Evolutionary conservation across 2,329 filamentous ascomycete genomes (phyloP).

Genomic region (Golovinomyces cichoracearum): DNA sequence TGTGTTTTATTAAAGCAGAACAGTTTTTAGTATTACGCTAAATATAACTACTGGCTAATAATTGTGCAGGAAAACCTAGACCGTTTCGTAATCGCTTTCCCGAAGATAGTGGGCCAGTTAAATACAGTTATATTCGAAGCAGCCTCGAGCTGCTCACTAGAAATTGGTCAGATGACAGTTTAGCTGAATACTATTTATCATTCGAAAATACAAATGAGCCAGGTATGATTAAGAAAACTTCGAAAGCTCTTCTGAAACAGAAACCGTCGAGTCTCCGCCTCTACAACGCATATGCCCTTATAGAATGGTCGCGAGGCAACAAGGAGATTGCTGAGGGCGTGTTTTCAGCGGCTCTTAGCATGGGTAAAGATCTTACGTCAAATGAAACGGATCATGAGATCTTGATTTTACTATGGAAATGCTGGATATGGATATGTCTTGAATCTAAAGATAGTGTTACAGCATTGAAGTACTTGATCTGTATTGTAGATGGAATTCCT

Average conservation of each 20-base stretch:
- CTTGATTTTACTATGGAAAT: slow-evolving; percentile 11
- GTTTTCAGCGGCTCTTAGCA: slow-evolving; percentile 38
- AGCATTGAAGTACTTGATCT: slow-evolving; percentile 18
- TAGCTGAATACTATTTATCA: slow-evolving; percentile 47
- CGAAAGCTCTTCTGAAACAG: slow-evolving; percentile 47
- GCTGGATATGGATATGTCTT: slow-evolving; percentile 12
- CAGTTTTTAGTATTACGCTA: too few relatives aligned
- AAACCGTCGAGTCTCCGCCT: slow-evolving; percentile 36
- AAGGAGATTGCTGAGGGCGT: slow-evolving; percentile 33
- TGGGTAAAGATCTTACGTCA: slow-evolving; percentile 21
- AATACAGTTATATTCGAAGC: slow-evolving; percentile 22
- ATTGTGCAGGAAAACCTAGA: background rate
- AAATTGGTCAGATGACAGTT: slow-evolving; percentile 19
- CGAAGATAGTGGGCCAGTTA: slow-evolving; percentile 8
- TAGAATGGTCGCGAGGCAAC: slow-evolving; percentile 37
- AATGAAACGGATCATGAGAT: slow-evolving; percentile 10
- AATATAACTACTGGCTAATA: background rate
- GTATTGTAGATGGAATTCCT: slow-evolving; percentile 16
- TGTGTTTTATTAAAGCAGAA: too few relatives aligned
- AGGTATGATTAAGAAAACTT: slow-evolving; percentile 35
- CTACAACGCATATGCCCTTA: slow-evolving; percentile 55
- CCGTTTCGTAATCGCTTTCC: slow-evolving; percentile 5
- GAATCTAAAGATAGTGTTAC: slow-evolving; percentile 8
- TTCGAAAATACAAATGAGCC: slow-evolving; percentile 33
- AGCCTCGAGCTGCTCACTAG: slow-evolving; percentile 31